A percentile compares a stretch with the other conserved stretches of the same genome.
Evolutionary conservation across 2,329 filamentous ascomycete genomes (phyloP).

Genomic region (Pseudocercospora pini-densiflorae): DNA sequence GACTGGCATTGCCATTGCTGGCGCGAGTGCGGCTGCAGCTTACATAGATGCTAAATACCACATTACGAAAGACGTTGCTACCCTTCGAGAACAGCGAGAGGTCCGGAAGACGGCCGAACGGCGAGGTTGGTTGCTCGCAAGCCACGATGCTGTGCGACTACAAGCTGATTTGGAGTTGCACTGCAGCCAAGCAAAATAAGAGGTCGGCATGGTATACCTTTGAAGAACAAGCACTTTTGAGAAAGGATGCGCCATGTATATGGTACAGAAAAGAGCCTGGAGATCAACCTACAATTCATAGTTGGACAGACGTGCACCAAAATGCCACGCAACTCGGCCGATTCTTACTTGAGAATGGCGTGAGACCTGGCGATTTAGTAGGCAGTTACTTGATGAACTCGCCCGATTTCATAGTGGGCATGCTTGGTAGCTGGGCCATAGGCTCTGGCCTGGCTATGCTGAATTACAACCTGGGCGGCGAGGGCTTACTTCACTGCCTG

Average conservation of each 20-base stretch:
- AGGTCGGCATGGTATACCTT: conserved; percentile 70
- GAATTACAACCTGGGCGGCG: conserved; percentile 43
- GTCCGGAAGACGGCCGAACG: conserved; percentile 14
- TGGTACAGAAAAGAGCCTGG: conserved; percentile 66
- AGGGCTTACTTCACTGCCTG: conserved; percentile 42
- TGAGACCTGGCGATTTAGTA: conserved; percentile 41
- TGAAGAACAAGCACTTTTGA: conserved; percentile 49
- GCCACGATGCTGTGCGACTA: background rate
- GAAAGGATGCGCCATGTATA: conserved; percentile 57
- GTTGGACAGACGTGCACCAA: conserved; percentile 61
- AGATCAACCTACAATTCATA: conserved; percentile 48
- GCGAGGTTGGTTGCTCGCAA: conserved; percentile 6
- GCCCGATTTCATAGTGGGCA: conserved; percentile 42
- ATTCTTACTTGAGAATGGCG: conserved; percentile 57
- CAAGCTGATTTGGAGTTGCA: conserved; percentile 18
- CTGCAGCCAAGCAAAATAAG: conserved; percentile 55
- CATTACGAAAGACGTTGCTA: conserved; percentile 69
- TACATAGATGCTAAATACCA: conserved; percentile 76
- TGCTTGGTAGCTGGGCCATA: conserved; percentile 39
- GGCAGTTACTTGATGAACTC: conserved; percentile 42
- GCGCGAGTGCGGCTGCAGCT: conserved; percentile 67
- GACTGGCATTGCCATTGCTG: conserved; percentile 43
- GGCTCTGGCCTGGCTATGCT: conserved; percentile 42
- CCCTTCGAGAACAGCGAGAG: conserved; percentile 20
- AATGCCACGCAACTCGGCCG: conserved; percentile 65